Base-by-base conservation (phyloP, 2,329 filamentous ascomycete genomes). In the Penicillium sp. region DNA sequence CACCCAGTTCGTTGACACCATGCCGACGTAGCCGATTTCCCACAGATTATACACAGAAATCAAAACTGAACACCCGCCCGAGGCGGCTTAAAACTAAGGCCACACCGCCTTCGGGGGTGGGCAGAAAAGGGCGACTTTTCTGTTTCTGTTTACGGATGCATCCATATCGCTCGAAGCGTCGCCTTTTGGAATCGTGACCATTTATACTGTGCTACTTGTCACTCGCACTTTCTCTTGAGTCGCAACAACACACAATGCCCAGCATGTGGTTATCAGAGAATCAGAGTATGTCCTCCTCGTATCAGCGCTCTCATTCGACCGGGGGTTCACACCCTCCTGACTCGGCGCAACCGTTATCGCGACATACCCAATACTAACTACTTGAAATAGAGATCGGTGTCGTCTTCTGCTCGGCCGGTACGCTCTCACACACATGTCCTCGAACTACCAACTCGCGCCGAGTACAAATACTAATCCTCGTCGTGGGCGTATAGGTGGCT, bases 391-490 rank as follows among this genome's bases (percentile, higher is more conserved):
- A 99, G 79, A 90, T 98, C 72, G 95, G 95, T 69, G 93, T 97
- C 63, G 91, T 93, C 75, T 99, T 99, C 83, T 98, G 95, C 85
- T 95, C 92, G 73, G 94, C 92, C 73, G 94, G 93, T 96, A 89
- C 69, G 90, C 14, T 7, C 2, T 11, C 36, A n/a, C 3, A 14
- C 7, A 18, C 10, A 1, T 16, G 14, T 31, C 50, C 24, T 18
- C 13, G n/a, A 19, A 36, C 3, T n/a, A 18, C 6, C 14, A 39
- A 5, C 16, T 39, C 41, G 13, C 14, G 54, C 24, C 24, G 24
- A 27, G 60, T 58, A 40, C 40, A 16, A 46, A n/a, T 19, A 53
- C 50, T 56, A 49, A 52, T 39, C 19, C 55, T 54, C 43, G 19
- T 33, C 43, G 27, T 49, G 36, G 55, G 50, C 44, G 40, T 60